phyloP scores from a whole-genome alignment of 495 filamentous ascomycete species.

The Talaromyces nanjingensis region DNA sequence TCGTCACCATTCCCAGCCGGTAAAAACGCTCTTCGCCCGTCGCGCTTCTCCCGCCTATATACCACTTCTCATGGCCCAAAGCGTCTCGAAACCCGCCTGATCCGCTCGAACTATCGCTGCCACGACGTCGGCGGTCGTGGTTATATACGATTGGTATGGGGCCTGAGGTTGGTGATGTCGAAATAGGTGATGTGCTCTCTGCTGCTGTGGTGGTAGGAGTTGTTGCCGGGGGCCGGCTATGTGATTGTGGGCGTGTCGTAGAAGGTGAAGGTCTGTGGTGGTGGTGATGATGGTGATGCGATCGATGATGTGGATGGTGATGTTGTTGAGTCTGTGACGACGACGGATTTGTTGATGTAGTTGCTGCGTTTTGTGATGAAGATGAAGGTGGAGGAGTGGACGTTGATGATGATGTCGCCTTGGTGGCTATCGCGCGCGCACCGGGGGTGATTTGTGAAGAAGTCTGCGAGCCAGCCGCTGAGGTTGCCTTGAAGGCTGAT shows the following conservation, averaged over 20 bases:
- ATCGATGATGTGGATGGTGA: conserved; percentile 12
- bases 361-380: conserved; percentile 14
- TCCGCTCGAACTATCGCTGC: conserved; percentile 72
- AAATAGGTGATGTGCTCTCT: conserved; percentile 13
- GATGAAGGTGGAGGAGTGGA: conserved; percentile 12
- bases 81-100: conserved; percentile 61
- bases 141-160: conserved; percentile 31
- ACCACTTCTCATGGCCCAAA: conserved; percentile 74
- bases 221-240: conserved; percentile 9
- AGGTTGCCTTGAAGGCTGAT: conserved; percentile 41
- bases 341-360: conserved; percentile 12
- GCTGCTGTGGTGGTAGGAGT: conserved; percentile 16
- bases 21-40: conserved; percentile 84
- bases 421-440: conserved; percentile 38
- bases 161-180: background rate
- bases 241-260: conserved; percentile 15
- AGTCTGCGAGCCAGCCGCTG: conserved; percentile 24
- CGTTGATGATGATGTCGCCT: conserved; percentile 20
- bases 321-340: conserved; percentile 17
- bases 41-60: conserved; percentile 82
- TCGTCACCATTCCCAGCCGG: conserved; percentile 57
- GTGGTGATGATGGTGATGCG: conserved; percentile 18
- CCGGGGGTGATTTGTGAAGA: conserved; percentile 30
- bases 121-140: conserved; percentile 50
- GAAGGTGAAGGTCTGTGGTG: conserved; percentile 20